Conservation (phyloP, 805 yeast species). For the Candida loeiensis region DNA sequence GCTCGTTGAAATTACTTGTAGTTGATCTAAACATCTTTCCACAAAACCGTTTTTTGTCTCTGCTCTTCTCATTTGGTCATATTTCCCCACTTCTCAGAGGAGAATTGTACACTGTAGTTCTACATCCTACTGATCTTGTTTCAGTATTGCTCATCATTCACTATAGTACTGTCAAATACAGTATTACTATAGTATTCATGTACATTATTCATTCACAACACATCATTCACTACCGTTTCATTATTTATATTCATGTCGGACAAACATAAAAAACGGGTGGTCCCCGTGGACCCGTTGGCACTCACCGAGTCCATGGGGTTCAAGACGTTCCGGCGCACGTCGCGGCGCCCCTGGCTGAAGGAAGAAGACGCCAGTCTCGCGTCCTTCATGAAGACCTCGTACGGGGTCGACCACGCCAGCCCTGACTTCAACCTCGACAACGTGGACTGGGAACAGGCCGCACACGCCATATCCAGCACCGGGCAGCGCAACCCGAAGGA, state of each 20-base stretch:
- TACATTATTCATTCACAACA: too few relatives aligned
- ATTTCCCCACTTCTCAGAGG: too few relatives aligned
- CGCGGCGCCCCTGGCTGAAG: conserved; percentile 69
- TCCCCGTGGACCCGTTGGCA: conserved; percentile 48
- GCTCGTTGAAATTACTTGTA: too few relatives aligned
- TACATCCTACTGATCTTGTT: too few relatives aligned
- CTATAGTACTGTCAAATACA: neutral
- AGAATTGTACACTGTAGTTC: too few relatives aligned
- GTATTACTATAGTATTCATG: too few relatives aligned
- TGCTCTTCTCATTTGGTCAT: too few relatives aligned
- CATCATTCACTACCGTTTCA: neutral
- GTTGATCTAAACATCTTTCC: too few relatives aligned
- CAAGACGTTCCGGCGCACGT: conserved; percentile 62
- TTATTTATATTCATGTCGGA: neutral
- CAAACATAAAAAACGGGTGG: conserved; percentile 12
- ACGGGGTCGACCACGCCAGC: conserved; percentile 20
- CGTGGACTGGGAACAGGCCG: conserved; percentile 62
- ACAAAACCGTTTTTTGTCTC: too few relatives aligned
- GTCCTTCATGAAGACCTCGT: conserved; percentile 36
- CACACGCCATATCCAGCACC: conserved; percentile 37
- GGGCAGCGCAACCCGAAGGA: conserved; percentile 67
- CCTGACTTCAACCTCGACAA: conserved; percentile 29
- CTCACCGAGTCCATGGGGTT: conserved; percentile 72
- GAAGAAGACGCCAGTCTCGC: conserved; percentile 64
- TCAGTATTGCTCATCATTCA: neutral